A percentile compares a stretch with the other conserved stretches of the same genome.
Evolutionary conservation across 2,329 filamentous ascomycete genomes (phyloP).

Genomic region (Penicillium sp.): DNA sequence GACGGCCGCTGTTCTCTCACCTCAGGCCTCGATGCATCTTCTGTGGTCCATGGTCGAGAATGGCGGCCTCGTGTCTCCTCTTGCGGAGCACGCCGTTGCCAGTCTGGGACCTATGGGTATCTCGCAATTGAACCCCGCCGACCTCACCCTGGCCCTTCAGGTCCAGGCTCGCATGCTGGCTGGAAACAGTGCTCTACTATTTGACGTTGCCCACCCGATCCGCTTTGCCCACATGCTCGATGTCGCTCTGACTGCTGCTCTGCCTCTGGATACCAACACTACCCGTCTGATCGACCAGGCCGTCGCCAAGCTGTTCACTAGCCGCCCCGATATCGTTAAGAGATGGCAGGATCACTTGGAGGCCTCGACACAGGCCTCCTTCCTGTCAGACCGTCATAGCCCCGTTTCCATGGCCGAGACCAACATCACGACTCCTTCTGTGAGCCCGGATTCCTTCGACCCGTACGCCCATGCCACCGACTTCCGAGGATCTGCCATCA

Average conservation of each 20-base stretch:
- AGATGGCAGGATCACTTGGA: conserved; percentile 65
- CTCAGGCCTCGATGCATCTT: conserved; percentile 63
- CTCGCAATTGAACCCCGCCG: conserved; percentile 57
- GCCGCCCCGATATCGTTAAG: conserved; percentile 53
- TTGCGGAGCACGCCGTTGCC: conserved; percentile 66
- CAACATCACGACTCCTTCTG: conserved; percentile 60
- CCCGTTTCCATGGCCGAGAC: conserved; percentile 52
- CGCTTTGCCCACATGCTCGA: conserved; percentile 69
- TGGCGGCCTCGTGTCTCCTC: conserved; percentile 64
- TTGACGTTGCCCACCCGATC: conserved; percentile 63
- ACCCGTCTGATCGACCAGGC: conserved; percentile 64
- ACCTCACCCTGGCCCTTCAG: conserved; percentile 65
- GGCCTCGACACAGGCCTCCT: conserved; percentile 55
- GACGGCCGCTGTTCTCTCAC: conserved; percentile 57
- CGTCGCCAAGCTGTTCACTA: conserved; percentile 58
- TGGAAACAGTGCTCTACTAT: conserved; percentile 45
- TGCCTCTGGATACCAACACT: conserved; percentile 62
- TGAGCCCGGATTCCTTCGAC: conserved; percentile 83
- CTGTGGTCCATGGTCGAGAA: conserved; percentile 71
- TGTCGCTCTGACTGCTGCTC: conserved; percentile 58
- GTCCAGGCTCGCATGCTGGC: conserved; percentile 61
- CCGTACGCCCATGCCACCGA: conserved; percentile 90
- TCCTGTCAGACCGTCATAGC: conserved; percentile 46
- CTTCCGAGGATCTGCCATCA: conserved; percentile 88
- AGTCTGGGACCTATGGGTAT: conserved; percentile 66